Percentiles rank a stretch among this genome's conserved stretches.
Evolutionary conservation across 2,329 filamentous ascomycete genomes (phyloP).

Genomic region (Penicillium janthinellum): DNA sequence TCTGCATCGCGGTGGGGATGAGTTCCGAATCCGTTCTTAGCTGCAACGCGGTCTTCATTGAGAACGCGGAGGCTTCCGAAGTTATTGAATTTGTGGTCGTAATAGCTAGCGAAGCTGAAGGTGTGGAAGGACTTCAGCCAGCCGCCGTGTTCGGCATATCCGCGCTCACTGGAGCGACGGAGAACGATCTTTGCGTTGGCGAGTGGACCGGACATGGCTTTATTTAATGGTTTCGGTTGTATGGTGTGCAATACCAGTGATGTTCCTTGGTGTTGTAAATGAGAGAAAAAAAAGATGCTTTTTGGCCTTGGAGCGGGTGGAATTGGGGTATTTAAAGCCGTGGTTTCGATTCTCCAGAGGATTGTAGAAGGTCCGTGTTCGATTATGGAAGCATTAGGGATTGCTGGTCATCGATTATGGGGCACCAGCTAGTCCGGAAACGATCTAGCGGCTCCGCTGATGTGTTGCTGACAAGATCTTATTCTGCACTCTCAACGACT

Average conservation of each 20-base stretch:
- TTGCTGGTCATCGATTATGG: slow-evolving; percentile 1
- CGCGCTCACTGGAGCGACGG: slow-evolving; percentile 70
- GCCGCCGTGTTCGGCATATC: slow-evolving; percentile 78
- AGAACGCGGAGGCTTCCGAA: slow-evolving; percentile 81
- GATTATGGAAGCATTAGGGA: slow-evolving; percentile 11
- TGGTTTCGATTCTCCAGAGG: not conserved
- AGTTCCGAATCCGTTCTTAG: slow-evolving; percentile 76
- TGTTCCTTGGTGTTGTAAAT: not conserved
- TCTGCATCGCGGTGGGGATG: slow-evolving; percentile 85
- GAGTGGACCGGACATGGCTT: slow-evolving; percentile 63
- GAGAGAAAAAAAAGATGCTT: not conserved
- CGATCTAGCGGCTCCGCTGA: slow-evolving; percentile 1
- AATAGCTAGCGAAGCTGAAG: slow-evolving; percentile 76
- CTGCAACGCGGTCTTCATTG: slow-evolving; percentile 82
- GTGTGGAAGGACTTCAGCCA: slow-evolving; percentile 88
- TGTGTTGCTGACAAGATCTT: slow-evolving; percentile 3
- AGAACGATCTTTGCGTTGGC: slow-evolving; percentile 71
- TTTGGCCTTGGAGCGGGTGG: not conserved
- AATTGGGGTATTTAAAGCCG: not conserved
- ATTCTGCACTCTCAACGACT: not conserved
- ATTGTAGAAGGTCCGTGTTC: not conserved
- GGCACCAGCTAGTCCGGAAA: not conserved
- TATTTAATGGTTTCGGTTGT: not conserved
- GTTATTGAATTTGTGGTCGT: slow-evolving; percentile 65
- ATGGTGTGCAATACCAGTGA: not conserved